These are phyloP conservation scores for Fusarium papillatum DNA, from an alignment of 2,329 filamentous ascomycete genomes.

Conservation along the genomic window DNA sequence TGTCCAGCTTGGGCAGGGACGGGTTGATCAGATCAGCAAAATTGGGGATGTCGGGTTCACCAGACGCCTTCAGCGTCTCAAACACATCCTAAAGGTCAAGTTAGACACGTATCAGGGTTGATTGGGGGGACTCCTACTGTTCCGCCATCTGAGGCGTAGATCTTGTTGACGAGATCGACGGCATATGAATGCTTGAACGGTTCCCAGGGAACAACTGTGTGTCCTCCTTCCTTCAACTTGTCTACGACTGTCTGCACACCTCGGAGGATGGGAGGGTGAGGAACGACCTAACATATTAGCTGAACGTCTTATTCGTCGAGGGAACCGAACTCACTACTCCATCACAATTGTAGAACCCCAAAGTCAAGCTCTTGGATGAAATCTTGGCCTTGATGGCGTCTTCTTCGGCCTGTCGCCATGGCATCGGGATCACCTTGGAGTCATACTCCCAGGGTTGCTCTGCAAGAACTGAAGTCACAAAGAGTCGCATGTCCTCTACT, in stretches of 20 bases:
- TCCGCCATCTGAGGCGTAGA: slow-evolving; percentile 48
- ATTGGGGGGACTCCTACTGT: slow-evolving; percentile 30
- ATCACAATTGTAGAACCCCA: slow-evolving; percentile 51
- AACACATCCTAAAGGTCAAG: slow-evolving; percentile 42
- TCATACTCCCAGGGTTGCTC: slow-evolving; percentile 53
- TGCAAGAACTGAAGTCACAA: slow-evolving; percentile 47
- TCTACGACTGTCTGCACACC: slow-evolving; percentile 45
- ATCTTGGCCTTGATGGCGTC: slow-evolving; percentile 41
- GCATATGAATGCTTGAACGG: slow-evolving; percentile 46
- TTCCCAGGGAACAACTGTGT: slow-evolving; percentile 47
- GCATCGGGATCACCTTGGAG: slow-evolving; percentile 50
- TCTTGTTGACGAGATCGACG: slow-evolving; percentile 41
- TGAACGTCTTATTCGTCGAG: background rate
- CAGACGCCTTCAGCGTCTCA: slow-evolving; percentile 43
- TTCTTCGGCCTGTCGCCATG: slow-evolving; percentile 50
- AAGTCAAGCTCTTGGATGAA: slow-evolving; percentile 34
- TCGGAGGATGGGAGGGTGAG: slow-evolving; percentile 53
- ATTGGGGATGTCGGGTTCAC: slow-evolving; percentile 54
- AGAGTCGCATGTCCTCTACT: slow-evolving; percentile 33
- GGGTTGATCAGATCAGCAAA: slow-evolving; percentile 37
- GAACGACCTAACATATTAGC: slow-evolving; percentile 43
- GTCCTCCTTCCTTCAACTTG: slow-evolving; percentile 43
- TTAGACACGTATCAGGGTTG: background rate
- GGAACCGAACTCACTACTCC: background rate
- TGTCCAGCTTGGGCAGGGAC: slow-evolving; percentile 35